Evolutionary conservation across 73 alveolate genomes (phyloP).

Genomic region (Paramecium pentaurelia): DNA sequence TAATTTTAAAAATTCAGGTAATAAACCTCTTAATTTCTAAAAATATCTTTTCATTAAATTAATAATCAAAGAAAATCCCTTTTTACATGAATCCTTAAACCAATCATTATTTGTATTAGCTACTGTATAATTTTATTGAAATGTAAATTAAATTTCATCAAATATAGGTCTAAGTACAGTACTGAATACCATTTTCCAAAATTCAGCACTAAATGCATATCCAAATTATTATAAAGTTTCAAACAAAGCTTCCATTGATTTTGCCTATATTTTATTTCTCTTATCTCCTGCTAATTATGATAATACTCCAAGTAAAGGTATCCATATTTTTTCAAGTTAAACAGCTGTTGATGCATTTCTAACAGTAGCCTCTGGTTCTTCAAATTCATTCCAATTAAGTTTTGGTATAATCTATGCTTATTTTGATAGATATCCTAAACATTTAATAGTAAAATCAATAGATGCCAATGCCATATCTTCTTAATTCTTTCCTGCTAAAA

Average conservation of each 20-base stretch:
- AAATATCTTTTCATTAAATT: constrained; percentile 47
- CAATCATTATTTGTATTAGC: not conserved
- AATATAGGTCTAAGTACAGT: constrained; percentile 55
- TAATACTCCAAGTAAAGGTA: constrained; percentile 49
- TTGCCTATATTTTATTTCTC: constrained; percentile 40
- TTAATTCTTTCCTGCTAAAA: constrained; percentile 19
- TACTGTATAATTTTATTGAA: not conserved
- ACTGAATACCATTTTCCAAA: constrained; percentile 59
- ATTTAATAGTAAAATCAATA: constrained; percentile 21
- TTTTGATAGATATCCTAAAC: constrained; percentile 36
- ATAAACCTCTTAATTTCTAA: not conserved
- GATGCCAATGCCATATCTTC: constrained; percentile 58
- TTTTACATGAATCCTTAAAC: constrained; percentile 56
- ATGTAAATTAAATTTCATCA: constrained; percentile 61
- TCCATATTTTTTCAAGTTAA: constrained; percentile 18
- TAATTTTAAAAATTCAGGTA: constrained; percentile 26
- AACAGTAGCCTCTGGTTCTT: not conserved
- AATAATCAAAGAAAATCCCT: constrained; percentile 42
- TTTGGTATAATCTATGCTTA: constrained; percentile 52
- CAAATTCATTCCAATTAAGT: constrained; percentile 23
- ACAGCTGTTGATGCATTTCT: not conserved
- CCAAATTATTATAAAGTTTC: constrained; percentile 33
- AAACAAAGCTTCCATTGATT: constrained; percentile 52
- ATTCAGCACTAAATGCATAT: constrained; percentile 54
- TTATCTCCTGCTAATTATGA: constrained; percentile 57